Evolutionary conservation across 129 eudicot genomes (phyloP), one percentile per base, ranked within the genome.

Genomic region (Chrysanthemum lavandulifolium): DNA sequence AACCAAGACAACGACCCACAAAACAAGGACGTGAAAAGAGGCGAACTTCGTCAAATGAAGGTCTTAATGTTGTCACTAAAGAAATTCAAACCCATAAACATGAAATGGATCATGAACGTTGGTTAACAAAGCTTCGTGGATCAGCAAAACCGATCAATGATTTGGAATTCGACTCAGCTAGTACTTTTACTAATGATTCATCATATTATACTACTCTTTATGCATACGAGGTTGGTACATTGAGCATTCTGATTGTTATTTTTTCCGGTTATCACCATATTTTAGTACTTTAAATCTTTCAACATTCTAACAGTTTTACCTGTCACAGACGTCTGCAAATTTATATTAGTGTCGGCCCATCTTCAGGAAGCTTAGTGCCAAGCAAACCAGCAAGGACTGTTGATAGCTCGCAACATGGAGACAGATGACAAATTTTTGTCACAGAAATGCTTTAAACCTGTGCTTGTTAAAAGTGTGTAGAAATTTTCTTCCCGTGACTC

Each of bases 1-100:
- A 78, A 78, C 92, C 96, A 36, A 84, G 80, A 62, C 89, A 68
- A 62, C 82, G 96, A 10, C 96, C 90, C 59, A 16, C 73, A 10
- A 84, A 62, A 61, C 78, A 78, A 55, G 84, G 71, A 43, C 78
- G 65, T 2, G 73, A 56, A 72, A 72, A 72, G 10, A 83, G 80
- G 63, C 78, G 73, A 80, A 25, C 80, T n/a, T 67, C 76, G 10
- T 79, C 89, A 45, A 78, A 69, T 71, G 86, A 81, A 48, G 83
- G 76, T 57, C 68, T 73, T 45, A 23, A 54, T 65, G 58, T 13
- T 1, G 19, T 74, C 82, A 72, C 72, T 21, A 76, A 73, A 19
- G 60, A 61, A 40, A 47, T 27, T 3, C 60, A 2, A 25, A 76
- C 59, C 75, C 69, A 65, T 50, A 52, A 11, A 50, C 80, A 65